Evolutionary conservation across 768 basidiomycete species (phyloP), one percentile per base, ranked within the genome.

Genomic region (Cyclocybe aegerita): DNA sequence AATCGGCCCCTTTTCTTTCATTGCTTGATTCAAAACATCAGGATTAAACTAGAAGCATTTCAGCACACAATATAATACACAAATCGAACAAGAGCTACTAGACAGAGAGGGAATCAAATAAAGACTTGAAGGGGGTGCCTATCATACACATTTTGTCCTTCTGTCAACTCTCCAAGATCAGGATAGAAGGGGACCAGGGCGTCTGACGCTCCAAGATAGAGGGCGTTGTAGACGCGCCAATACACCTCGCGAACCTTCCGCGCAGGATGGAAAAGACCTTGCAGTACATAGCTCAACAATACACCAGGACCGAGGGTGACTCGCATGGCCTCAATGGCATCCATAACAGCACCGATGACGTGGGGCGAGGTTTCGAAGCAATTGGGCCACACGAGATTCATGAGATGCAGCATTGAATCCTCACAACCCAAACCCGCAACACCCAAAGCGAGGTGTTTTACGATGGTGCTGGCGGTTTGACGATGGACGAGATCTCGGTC

Each of bases 321-420:
- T 16, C 95, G 81, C 94, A 98, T 98, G 1, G 92, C 91, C 70
- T 98, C 97, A 60, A 99, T 80, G 0, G 97, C 97, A 43, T 98
- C 97, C 92, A 98, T 95, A 38, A 98, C 92, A 4, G 94, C 92
- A 31, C 93, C 93, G 55, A 98, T 98, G 53, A 99, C 95, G 71
- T 99, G 97, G 4, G 97, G 97, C 10, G 89, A 93, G 1, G 95
- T 96, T 74, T 98, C 96, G 68, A 98, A 98, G 69, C 94, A 95
- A 65, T 98, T 98, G 1, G 97, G 97, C 95, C 95, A 98, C 10
- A 98, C 90, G 23, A 99, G 82, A 66, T 99, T 99, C 87, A 98
- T 92, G 43, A 98, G 71, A 64, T 99, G 97, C 46, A 93, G 80
- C 84, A 98, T 91, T 9, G 96, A 96, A 70, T 99, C 97, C 71